phyloP scores from a whole-genome alignment of 352 stramenopile genomes.

The Globisporangium ultimum region DNA sequence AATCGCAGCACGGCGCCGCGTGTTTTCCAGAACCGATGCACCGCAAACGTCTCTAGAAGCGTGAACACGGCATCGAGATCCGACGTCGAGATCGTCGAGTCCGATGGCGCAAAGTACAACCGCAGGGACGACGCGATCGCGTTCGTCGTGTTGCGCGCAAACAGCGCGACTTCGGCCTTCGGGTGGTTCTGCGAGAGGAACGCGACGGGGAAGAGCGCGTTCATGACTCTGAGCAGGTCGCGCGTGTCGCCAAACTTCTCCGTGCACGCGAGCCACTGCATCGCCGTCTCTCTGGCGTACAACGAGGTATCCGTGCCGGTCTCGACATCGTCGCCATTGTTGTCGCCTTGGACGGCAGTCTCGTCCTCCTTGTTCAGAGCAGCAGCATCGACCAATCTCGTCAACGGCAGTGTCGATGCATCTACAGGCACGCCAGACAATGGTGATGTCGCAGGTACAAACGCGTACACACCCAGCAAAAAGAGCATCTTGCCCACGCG shows the following conservation, averaged over 20 bases:
- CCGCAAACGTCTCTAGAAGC: slow-evolving; percentile 38
- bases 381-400: slow-evolving; percentile 8
- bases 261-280: slow-evolving; percentile 59
- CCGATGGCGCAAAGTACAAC: slow-evolving; percentile 24
- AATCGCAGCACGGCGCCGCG: slow-evolving; percentile 70
- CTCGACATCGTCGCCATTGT: slow-evolving; percentile 6
- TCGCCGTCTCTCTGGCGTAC: slow-evolving; percentile 62
- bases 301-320: slow-evolving; percentile 22
- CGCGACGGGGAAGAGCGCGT: slow-evolving; percentile 54
- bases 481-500: slow-evolving; percentile 54
- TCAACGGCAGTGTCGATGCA: slow-evolving; percentile 12
- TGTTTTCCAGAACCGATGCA: slow-evolving; percentile 58
- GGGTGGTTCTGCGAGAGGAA: slow-evolving; percentile 64
- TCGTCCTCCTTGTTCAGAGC: slow-evolving; percentile 7
- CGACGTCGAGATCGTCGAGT: slow-evolving; percentile 1
- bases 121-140: slow-evolving; percentile 54
- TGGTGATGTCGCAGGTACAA: slow-evolving; percentile 4
- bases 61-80: slow-evolving; percentile 29
- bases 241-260: slow-evolving; percentile 45
- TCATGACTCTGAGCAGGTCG: slow-evolving; percentile 41
- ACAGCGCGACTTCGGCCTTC: slow-evolving; percentile 64
- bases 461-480: slow-evolving; percentile 31
- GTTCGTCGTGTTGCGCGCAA: slow-evolving; percentile 61
- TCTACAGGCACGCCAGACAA: slow-evolving; percentile 6
- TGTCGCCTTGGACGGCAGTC: not conserved